Evolutionary conservation across 192 early-diverging fungal genomes (phyloP).

Genomic region (Coemansia sp.): DNA sequence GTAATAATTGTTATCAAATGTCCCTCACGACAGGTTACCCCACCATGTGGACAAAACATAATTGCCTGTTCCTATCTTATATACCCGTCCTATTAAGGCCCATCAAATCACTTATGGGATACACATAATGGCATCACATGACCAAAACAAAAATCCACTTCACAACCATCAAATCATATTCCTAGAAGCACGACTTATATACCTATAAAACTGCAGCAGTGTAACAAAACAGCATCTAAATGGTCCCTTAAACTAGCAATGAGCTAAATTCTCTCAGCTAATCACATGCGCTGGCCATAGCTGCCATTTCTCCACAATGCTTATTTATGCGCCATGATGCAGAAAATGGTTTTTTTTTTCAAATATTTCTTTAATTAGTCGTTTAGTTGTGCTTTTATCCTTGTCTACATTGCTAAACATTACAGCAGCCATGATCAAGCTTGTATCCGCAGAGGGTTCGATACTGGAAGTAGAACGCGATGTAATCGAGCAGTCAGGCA

Average conservation of each 20-base stretch:
- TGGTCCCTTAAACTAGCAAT: too few species aligned
- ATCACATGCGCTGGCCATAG: background rate
- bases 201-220: too few species aligned
- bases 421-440: slow-evolving; percentile 26
- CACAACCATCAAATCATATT: too few species aligned
- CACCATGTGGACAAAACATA: slow-evolving; percentile 19
- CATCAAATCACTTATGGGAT: slow-evolving; percentile 2
- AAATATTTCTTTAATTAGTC: background rate
- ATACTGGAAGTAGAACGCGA: slow-evolving; percentile 42
- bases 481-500: slow-evolving; percentile 52
- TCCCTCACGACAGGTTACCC: slow-evolving; percentile 39
- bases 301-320: background rate
- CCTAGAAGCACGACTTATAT: too few species aligned
- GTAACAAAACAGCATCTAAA: too few species aligned
- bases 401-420: background rate
- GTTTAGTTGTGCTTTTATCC: background rate
- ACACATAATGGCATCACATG: slow-evolving; percentile 3
- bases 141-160: slow-evolving; percentile 7
- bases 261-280: too few species aligned
- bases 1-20: slow-evolving; percentile 50
- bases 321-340: background rate
- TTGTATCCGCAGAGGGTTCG: slow-evolving; percentile 44
- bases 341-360: background rate
- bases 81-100: background rate
- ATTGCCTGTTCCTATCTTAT: background rate